Evolutionary conservation across 2,329 filamentous ascomycete genomes (phyloP).

Genomic region (Fusarium miscanthi): DNA sequence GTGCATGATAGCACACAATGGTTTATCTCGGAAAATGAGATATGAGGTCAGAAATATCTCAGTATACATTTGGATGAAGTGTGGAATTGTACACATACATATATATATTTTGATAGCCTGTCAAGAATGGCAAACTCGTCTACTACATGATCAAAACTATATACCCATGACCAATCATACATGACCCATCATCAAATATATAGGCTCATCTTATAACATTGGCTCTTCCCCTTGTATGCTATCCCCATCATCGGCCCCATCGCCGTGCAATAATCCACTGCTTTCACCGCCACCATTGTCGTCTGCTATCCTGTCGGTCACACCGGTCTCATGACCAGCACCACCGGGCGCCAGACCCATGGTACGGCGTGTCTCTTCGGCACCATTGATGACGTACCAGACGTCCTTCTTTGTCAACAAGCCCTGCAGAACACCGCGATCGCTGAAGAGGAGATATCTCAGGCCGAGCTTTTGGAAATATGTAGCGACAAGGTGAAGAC

Average conservation of each 20-base stretch:
- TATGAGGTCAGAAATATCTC: neutral
- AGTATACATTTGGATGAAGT: neutral
- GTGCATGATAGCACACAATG: neutral
- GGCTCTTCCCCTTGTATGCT: constrained; percentile 43
- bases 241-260: constrained; percentile 50
- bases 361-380: constrained; percentile 68
- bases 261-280: constrained; percentile 55
- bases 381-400: constrained; percentile 90
- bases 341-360: constrained; percentile 39
- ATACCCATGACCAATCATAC: constrained; percentile 2
- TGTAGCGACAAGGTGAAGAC: constrained; percentile 84
- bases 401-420: constrained; percentile 97
- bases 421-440: constrained; percentile 83
- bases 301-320: constrained; percentile 45
- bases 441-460: constrained; percentile 87
- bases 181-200: constrained; percentile 10
- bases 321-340: constrained; percentile 46
- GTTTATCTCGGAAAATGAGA: neutral
- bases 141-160: constrained; percentile 13
- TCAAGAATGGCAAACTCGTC: neutral
- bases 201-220: constrained; percentile 39
- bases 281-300: constrained; percentile 55
- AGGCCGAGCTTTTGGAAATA: constrained; percentile 97
- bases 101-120: neutral
- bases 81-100: too few relatives aligned